Conservation (phyloP, 176 grass and related monocot species). For the Zoysia pacifica region DNA sequence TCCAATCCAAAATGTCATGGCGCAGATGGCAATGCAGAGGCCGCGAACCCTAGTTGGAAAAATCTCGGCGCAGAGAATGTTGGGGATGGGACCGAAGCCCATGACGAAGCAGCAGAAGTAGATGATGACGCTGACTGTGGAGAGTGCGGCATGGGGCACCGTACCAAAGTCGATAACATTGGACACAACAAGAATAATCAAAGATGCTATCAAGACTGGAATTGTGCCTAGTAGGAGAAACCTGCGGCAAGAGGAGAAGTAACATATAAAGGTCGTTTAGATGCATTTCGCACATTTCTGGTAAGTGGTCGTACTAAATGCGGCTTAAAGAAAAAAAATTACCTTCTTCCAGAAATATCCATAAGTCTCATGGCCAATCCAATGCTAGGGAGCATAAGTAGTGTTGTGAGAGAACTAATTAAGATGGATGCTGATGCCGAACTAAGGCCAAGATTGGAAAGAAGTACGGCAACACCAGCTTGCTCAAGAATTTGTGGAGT, state of each 20-base stretch:
- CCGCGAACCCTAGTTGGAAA: constrained; percentile 86
- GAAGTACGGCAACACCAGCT: constrained; percentile 79
- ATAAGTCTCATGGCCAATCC: constrained; percentile 92
- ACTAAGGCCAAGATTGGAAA: constrained; percentile 81
- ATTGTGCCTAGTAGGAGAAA: constrained; percentile 81
- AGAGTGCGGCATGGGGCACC: constrained; percentile 40
- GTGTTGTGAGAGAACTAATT: constrained; percentile 80
- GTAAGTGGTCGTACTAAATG: constrained; percentile 15
- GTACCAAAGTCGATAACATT: constrained; percentile 65
- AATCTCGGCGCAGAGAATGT: constrained; percentile 50
- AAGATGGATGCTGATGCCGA: constrained; percentile 93
- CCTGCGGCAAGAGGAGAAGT: constrained; percentile 41
- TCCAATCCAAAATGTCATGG: constrained; percentile 74
- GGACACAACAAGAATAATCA: constrained; percentile 68
- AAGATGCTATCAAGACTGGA: constrained; percentile 71
- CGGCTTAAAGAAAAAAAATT: constrained; percentile 31
- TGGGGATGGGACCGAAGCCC: too few relatives aligned
- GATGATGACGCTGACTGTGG: too few relatives aligned
- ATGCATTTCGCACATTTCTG: constrained; percentile 8
- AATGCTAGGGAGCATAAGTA: constrained; percentile 94
- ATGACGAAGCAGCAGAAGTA: too few relatives aligned
- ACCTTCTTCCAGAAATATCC: constrained; percentile 96
- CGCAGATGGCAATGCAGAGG: constrained; percentile 83
- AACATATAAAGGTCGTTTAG: not conserved
- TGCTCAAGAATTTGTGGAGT: constrained; percentile 91